Percentiles rank a stretch among this genome's conserved stretches.
These are phyloP conservation scores for Penicillium atrosanguineum DNA, from an alignment of 495 filamentous ascomycete species.

Conservation along the genomic window DNA sequence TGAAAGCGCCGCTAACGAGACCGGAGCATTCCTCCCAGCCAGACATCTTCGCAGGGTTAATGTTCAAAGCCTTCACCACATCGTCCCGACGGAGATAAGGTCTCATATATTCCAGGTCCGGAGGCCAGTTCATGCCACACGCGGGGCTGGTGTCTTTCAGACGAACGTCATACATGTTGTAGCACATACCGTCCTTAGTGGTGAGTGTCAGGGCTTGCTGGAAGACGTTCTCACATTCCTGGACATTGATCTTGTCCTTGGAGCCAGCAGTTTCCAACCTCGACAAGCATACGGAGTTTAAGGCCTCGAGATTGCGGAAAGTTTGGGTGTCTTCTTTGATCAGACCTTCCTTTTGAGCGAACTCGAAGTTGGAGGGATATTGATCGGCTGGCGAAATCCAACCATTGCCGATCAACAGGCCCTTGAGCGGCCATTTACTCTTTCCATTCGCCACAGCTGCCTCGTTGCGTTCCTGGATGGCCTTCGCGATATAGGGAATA, in stretches of 20 bases:
- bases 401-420: conserved; percentile 91
- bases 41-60: conserved; percentile 73
- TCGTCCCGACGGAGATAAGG: conserved; percentile 84
- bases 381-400: conserved; percentile 92
- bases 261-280: conserved; percentile 50
- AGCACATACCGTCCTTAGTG: conserved; percentile 57
- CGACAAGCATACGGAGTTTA: conserved; percentile 63
- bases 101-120: conserved; percentile 70
- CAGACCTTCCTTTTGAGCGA: conserved; percentile 70
- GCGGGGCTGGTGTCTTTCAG: conserved; percentile 66
- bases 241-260: conserved; percentile 61
- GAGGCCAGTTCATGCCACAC: conserved; percentile 96
- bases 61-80: conserved; percentile 74
- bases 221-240: conserved; percentile 71
- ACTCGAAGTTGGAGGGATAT: conserved; percentile 83
- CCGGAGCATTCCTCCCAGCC: conserved; percentile 93
- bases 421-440: conserved; percentile 72
- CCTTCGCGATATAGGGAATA: conserved; percentile 91
- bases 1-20: conserved; percentile 68
- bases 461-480: conserved; percentile 80
- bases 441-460: conserved; percentile 24
- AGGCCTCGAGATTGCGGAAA: conserved; percentile 64
- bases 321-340: conserved; percentile 61
- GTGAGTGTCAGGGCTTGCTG: conserved; percentile 63
- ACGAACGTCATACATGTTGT: conserved; percentile 95